Evolutionary conservation across 495 filamentous ascomycete species (phyloP), one percentile per base, ranked within the genome.

Genomic region (Rhizodiscina lignyota): DNA sequence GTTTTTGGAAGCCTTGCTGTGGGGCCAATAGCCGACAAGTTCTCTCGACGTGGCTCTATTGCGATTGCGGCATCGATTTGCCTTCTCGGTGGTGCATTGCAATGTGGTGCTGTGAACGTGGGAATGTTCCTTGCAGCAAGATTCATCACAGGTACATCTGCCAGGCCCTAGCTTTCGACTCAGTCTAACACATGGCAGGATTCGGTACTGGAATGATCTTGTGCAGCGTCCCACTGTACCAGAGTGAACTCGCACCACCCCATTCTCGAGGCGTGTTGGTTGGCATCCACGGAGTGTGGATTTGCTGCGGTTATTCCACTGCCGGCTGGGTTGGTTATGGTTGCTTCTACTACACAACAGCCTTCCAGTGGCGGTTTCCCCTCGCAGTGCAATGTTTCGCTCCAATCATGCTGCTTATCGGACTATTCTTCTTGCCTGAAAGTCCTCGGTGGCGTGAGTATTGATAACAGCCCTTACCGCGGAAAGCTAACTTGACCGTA

Each of bases 121-220:
- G 38, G 22, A 5, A 48, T 48, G 45, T 48, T 48, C 29, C 38
- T 48, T 20, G 45, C 30, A 13, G 36, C 32, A 4, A 30, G 42
- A 2, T 44, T 48, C 27, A 24, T 48, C 24, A 35, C 37, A 18
- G 45, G 42, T n/a, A n/a, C n/a, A n/a, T n/a, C n/a, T n/a, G n/a
- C n/a, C n/a, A n/a, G n/a, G n/a, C n/a, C n/a, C n/a, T n/a, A n/a
- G n/a, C n/a, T n/a, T n/a, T n/a, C n/a, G n/a, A n/a, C n/a, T n/a
- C n/a, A n/a, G n/a, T n/a, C n/a, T n/a, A n/a, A n/a, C n/a, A n/a
- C n/a, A n/a, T n/a, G n/a, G n/a, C n/a, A n/a, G n/a, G n/a, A n/a
- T 18, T 37, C 21, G 41, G 41, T 16, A 44, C 33, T 20, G 38
- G 35, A 23, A 37, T 34, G 5, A 42, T 49, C 30, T 15, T 49